phyloP scores from a whole-genome alignment of 1,139 yeast genomes.

The Suhomyces taliae region DNA sequence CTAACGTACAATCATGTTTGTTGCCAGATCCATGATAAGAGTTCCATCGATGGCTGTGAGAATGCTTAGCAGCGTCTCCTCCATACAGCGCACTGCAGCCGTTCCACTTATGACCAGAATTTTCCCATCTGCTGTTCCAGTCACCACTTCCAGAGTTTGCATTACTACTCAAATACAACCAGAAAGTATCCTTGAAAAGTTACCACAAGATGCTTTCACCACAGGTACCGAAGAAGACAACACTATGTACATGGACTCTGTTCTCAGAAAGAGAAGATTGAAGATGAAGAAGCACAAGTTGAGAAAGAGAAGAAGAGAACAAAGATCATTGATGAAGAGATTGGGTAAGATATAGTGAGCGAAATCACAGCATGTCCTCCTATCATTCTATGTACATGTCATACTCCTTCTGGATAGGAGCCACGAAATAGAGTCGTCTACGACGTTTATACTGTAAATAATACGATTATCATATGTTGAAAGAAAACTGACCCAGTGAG shows the following conservation, averaged over 20 bases:
- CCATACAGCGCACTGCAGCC: constrained; percentile 1
- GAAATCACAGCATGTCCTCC: not conserved
- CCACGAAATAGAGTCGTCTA: not conserved
- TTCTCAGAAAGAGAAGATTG: constrained; percentile 65
- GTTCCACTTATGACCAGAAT: constrained; percentile 3
- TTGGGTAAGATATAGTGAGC: constrained; percentile 41
- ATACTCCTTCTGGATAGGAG: not conserved
- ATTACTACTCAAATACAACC: constrained; percentile 3
- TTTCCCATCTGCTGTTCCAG: constrained; percentile 5
- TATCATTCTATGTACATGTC: not conserved
- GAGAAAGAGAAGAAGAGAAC: constrained; percentile 70
- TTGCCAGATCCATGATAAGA: constrained; percentile 6
- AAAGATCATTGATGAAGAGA: constrained; percentile 58
- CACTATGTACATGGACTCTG: constrained; percentile 53
- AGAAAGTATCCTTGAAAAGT: constrained; percentile 8
- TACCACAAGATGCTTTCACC: constrained; percentile 6
- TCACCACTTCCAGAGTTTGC: not conserved
- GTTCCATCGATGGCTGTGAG: constrained; percentile 5
- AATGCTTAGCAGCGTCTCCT: constrained; percentile 6
- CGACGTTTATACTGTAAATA: constrained; percentile 1
- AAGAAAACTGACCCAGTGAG: no score
- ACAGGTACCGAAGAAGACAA: constrained; percentile 14
- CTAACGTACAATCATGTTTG: constrained; percentile 1
- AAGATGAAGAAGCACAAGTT: constrained; percentile 75
- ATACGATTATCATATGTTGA: not conserved